Percentiles rank a stretch among this genome's conserved stretches.
Conservation (phyloP, 1,284 basidiomycete species). For the Acaromyces ingoldii region DNA sequence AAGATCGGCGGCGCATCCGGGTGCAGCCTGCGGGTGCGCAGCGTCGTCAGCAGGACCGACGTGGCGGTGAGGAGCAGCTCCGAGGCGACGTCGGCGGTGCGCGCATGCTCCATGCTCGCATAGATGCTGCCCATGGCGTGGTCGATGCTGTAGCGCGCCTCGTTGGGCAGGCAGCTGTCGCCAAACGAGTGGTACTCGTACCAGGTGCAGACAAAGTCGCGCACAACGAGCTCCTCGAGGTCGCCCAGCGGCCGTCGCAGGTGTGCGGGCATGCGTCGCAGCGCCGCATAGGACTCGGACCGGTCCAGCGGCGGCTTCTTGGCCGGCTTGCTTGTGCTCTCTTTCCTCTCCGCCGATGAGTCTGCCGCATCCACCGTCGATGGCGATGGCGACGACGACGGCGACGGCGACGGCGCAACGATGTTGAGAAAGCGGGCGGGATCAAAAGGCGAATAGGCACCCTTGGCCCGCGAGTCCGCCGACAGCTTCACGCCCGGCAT, state of each 20-base stretch:
- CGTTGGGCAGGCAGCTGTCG: slow-evolving; percentile 30
- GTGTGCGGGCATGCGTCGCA: neutral
- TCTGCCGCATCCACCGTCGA: neutral
- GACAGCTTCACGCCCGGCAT: slow-evolving; percentile 6
- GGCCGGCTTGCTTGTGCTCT: slow-evolving; percentile 8
- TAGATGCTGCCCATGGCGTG: slow-evolving; percentile 30
- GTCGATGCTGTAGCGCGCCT: slow-evolving; percentile 31
- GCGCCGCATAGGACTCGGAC: neutral
- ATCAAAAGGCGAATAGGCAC: neutral
- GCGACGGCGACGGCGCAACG: no score
- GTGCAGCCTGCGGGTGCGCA: slow-evolving; percentile 14
- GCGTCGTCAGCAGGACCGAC: slow-evolving; percentile 32
- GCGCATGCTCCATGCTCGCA: slow-evolving; percentile 16
- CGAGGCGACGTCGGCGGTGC: slow-evolving; percentile 27
- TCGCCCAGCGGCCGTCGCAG: slow-evolving; percentile 17
- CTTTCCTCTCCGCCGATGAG: slow-evolving; percentile 22
- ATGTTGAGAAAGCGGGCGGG: slow-evolving; percentile 10
- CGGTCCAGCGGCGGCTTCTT: neutral
- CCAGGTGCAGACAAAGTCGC: slow-evolving; percentile 41
- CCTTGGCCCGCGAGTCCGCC: neutral
- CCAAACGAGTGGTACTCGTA: slow-evolving; percentile 37
- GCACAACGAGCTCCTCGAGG: slow-evolving; percentile 26
- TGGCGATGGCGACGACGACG: no score
- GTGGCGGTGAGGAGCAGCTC: slow-evolving; percentile 36
- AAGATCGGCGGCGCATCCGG: neutral